Conservation (phyloP, 2,329 filamentous ascomycete genomes). For the Aspergillus caelatus region DNA sequence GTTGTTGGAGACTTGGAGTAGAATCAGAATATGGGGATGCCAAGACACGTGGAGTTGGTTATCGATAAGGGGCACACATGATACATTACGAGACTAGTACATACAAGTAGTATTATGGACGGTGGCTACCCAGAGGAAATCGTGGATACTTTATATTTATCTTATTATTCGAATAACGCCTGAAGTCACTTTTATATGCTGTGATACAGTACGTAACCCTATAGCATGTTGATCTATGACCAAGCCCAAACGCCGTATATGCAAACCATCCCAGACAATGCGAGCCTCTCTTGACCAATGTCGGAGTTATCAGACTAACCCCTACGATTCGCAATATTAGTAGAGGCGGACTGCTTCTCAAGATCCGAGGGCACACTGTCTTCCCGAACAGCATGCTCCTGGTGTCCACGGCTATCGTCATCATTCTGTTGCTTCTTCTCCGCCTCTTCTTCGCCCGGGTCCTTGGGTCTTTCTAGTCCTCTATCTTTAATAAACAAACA, state of each 20-base stretch:
- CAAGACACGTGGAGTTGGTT: conserved; percentile 4
- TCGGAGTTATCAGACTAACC: background rate
- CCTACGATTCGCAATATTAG: background rate
- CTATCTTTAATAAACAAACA: conserved; percentile 57
- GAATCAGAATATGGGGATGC: background rate
- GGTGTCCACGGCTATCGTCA: conserved; percentile 24
- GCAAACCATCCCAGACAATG: background rate
- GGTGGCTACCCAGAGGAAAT: no score
- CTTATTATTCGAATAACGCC: background rate
- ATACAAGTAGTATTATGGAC: no score
- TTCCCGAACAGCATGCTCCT: background rate
- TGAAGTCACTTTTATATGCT: background rate
- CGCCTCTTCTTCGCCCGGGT: conserved; percentile 29
- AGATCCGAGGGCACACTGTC: background rate
- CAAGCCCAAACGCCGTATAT: background rate
- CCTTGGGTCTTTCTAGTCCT: conserved; percentile 47
- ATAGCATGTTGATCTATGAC: background rate
- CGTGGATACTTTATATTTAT: background rate
- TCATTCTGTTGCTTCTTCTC: conserved; percentile 34
- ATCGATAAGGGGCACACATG: conserved; percentile 1
- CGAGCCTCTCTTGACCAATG: background rate
- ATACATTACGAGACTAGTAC: background rate
- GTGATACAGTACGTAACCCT: background rate
- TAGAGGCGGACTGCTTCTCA: background rate
- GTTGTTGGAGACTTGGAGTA: conserved; percentile 1